These are phyloP conservation scores for Croton setiger DNA, from an alignment of 441 rosid genomes.

Conservation along the genomic window DNA sequence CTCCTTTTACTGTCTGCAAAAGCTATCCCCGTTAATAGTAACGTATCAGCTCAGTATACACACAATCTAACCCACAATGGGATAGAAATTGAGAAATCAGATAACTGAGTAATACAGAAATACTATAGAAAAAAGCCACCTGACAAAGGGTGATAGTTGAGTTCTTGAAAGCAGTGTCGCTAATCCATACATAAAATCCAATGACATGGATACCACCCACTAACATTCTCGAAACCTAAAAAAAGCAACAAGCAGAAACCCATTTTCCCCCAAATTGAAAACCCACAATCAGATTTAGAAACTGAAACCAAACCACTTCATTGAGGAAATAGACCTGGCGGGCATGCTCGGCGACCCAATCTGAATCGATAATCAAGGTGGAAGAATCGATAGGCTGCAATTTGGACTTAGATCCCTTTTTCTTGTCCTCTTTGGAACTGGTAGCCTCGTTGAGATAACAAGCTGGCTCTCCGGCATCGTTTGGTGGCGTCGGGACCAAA, in stretches of 20 bases:
- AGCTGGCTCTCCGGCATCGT: conserved; percentile 70
- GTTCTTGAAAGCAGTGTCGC: conserved; percentile 69
- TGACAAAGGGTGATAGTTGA: conserved; percentile 66
- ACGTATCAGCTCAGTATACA: conserved; percentile 7
- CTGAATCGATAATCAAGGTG: conserved; percentile 54
- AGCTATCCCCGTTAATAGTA: conserved; percentile 18
- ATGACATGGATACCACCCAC: conserved; percentile 82
- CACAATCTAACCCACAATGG: background rate
- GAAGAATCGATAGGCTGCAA: conserved; percentile 54
- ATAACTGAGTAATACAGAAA: background rate
- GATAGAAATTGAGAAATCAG: background rate
- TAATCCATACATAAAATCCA: conserved; percentile 86
- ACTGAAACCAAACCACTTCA: background rate
- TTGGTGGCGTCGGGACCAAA: conserved; percentile 77
- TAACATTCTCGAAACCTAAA: conserved; percentile 82
- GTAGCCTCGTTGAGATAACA: conserved; percentile 49
- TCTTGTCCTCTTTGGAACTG: conserved; percentile 45
- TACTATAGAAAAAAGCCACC: conserved; percentile 34
- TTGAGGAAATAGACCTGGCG: conserved; percentile 48
- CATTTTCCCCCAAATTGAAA: background rate
- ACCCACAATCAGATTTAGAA: background rate
- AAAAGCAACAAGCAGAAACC: background rate
- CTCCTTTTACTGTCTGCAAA: conserved; percentile 63
- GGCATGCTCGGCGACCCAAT: conserved; percentile 92
- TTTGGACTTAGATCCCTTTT: conserved; percentile 55